A percentile compares a stretch with the other conserved stretches of the same genome.
These are phyloP conservation scores for Trichosanthes truncata DNA, from an alignment of 306 rosid species.

Conservation along the genomic window DNA sequence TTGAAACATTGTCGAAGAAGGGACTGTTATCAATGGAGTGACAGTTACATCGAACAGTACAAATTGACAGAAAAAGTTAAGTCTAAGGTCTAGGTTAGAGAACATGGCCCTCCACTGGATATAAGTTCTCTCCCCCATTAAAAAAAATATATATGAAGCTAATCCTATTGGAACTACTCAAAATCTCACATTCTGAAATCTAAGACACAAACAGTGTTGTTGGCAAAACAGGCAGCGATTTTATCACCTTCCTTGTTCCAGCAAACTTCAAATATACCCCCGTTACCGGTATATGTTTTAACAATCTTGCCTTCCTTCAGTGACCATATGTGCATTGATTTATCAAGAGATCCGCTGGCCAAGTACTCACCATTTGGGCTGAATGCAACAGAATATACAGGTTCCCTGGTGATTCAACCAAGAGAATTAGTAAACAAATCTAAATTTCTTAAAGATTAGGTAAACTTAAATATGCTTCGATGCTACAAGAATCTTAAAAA, in stretches of 20 bases:
- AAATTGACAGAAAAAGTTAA: not conserved
- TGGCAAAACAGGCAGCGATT: constrained; percentile 84
- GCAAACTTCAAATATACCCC: constrained; percentile 93
- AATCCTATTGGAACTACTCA: not conserved
- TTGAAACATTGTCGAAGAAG: not conserved
- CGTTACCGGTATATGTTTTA: constrained; percentile 70
- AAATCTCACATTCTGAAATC: constrained; percentile 38
- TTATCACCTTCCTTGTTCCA: constrained; percentile 92
- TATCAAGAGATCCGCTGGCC: constrained; percentile 91
- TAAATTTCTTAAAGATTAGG: not conserved
- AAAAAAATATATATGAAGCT: not conserved
- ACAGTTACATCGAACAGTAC: not conserved
- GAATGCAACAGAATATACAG: constrained; percentile 90
- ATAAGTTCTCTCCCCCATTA: not conserved
- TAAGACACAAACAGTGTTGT: constrained; percentile 73
- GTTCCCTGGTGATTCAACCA: constrained; percentile 27
- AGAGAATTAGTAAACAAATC: not conserved
- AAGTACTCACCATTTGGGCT: constrained; percentile 89
- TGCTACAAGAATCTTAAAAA: not conserved
- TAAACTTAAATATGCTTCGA: not conserved
- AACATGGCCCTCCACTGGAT: not conserved
- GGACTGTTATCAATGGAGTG: not conserved
- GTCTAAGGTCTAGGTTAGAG: not conserved
- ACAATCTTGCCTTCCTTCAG: constrained; percentile 83
- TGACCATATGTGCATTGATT: constrained; percentile 78